Percentiles rank a stretch among this genome's conserved stretches.
Conservation (phyloP, 306 rosid genomes). For the Vachellia pachyceras region DNA sequence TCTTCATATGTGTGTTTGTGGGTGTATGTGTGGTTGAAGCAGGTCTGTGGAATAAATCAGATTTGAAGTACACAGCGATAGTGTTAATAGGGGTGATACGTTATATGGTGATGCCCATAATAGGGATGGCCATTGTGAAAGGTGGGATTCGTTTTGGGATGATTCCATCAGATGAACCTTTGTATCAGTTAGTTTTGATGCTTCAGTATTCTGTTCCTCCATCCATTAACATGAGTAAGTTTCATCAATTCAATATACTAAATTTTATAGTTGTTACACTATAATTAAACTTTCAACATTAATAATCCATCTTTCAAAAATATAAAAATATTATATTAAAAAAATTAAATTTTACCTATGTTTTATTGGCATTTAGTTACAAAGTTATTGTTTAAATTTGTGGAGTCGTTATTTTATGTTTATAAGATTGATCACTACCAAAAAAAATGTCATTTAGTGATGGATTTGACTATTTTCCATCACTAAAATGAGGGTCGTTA, state of each 20-base stretch:
- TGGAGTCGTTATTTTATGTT: too few relatives aligned
- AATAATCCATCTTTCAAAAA: too few relatives aligned
- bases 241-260: neutral
- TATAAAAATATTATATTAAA: too few relatives aligned
- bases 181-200: conserved; percentile 60
- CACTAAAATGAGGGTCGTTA: too few relatives aligned
- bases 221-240: conserved; percentile 57
- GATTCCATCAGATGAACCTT: conserved; percentile 46
- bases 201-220: conserved; percentile 63
- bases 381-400: too few relatives aligned
- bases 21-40: neutral
- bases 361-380: too few relatives aligned
- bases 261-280: too few relatives aligned
- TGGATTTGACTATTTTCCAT: too few relatives aligned
- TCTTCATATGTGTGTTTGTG: neutral
- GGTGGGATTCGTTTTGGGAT: conserved; percentile 49
- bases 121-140: conserved; percentile 50
- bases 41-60: conserved; percentile 29
- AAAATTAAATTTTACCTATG: too few relatives aligned
- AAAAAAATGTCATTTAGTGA: too few relatives aligned
- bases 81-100: conserved; percentile 50
- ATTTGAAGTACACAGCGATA: conserved; percentile 43
- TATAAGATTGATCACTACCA: too few relatives aligned
- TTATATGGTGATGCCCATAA: conserved; percentile 47
- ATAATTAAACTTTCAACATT: too few relatives aligned